These are phyloP conservation scores for Haplographium delicatum DNA, from an alignment of 495 filamentous ascomycete species.

Conservation along the genomic window DNA sequence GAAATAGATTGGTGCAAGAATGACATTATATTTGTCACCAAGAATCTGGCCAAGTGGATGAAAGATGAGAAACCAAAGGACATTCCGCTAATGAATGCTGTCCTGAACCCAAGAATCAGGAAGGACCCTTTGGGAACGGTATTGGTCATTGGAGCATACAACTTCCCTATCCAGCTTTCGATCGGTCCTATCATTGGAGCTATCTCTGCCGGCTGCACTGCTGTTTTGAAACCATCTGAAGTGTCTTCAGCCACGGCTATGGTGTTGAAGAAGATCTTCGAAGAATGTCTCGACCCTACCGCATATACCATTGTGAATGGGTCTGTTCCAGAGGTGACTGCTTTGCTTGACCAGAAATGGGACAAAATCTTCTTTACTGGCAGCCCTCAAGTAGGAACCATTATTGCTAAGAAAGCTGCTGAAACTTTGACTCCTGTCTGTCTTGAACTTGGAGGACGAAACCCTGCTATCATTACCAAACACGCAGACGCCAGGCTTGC, in stretches of 20 bases:
- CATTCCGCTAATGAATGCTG: slow-evolving; percentile 58
- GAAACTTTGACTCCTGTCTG: slow-evolving; percentile 84
- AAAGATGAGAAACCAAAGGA: slow-evolving; percentile 73
- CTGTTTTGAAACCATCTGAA: slow-evolving; percentile 86
- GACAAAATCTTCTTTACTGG: slow-evolving; percentile 99
- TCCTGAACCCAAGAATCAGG: slow-evolving; percentile 67
- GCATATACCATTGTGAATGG: slow-evolving; percentile 79
- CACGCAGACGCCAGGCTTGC: slow-evolving; percentile 75
- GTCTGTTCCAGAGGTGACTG: slow-evolving; percentile 69
- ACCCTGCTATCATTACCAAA: slow-evolving; percentile 85
- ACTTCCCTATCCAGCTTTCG: slow-evolving; percentile 81
- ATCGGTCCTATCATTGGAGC: slow-evolving; percentile 80
- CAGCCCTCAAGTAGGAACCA: slow-evolving; percentile 65
- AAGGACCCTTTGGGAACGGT: slow-evolving; percentile 87
- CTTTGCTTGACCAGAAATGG: slow-evolving; percentile 82
- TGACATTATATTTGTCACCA: slow-evolving; percentile 70
- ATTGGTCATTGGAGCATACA: slow-evolving; percentile 87
- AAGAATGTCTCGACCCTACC: slow-evolving; percentile 67
- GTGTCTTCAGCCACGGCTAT: slow-evolving; percentile 67
- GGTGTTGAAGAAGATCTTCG: slow-evolving; percentile 70
- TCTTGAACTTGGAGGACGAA: slow-evolving; percentile 85
- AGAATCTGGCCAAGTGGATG: slow-evolving; percentile 72
- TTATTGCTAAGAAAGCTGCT: slow-evolving; percentile 88
- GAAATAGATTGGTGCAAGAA: slow-evolving; percentile 71
- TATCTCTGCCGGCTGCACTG: slow-evolving; percentile 87